phyloP scores from a whole-genome alignment of 1,284 basidiomycete species.

The Trichosporon coremiiforme region DNA sequence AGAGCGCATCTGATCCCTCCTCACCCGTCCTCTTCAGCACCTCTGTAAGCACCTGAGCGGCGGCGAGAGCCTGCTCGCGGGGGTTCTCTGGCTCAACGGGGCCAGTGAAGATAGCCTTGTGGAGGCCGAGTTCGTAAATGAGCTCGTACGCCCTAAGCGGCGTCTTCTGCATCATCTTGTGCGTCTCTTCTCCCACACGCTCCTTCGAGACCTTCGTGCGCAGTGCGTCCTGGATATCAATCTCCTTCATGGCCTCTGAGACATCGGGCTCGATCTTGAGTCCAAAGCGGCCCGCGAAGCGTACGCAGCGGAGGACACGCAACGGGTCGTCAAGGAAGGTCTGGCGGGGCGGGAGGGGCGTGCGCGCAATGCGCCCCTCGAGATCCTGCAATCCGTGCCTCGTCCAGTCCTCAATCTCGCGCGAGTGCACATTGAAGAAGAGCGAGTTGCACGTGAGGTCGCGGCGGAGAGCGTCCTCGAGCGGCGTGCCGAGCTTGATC shows the following conservation, averaged over 20 bases:
- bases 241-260: constrained; percentile 66
- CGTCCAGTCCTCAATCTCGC: constrained; percentile 86
- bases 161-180: constrained; percentile 83
- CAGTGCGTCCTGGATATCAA: constrained; percentile 73
- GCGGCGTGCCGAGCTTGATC: constrained; percentile 87
- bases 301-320: constrained; percentile 82
- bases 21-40: constrained; percentile 44
- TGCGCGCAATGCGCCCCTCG: constrained; percentile 76
- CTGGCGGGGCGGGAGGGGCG: constrained; percentile 79
- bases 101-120: constrained; percentile 67
- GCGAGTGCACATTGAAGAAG: constrained; percentile 93
- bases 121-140: constrained; percentile 70
- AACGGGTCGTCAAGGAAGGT: constrained; percentile 96
- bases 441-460: constrained; percentile 96
- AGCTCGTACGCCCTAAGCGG: constrained; percentile 73
- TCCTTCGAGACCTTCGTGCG: constrained; percentile 80
- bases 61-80: constrained; percentile 60
- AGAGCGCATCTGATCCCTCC: constrained; percentile 63
- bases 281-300: constrained; percentile 88
- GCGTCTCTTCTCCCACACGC: constrained; percentile 83
- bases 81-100: constrained; percentile 52
- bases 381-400: constrained; percentile 83
- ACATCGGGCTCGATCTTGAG: constrained; percentile 78
- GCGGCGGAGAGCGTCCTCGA: constrained; percentile 85
- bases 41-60: constrained; percentile 65